Percentiles rank a stretch among this genome's conserved stretches.
Evolutionary conservation across 2,329 filamentous ascomycete genomes (phyloP).

Genomic region (Venturia effusa): DNA sequence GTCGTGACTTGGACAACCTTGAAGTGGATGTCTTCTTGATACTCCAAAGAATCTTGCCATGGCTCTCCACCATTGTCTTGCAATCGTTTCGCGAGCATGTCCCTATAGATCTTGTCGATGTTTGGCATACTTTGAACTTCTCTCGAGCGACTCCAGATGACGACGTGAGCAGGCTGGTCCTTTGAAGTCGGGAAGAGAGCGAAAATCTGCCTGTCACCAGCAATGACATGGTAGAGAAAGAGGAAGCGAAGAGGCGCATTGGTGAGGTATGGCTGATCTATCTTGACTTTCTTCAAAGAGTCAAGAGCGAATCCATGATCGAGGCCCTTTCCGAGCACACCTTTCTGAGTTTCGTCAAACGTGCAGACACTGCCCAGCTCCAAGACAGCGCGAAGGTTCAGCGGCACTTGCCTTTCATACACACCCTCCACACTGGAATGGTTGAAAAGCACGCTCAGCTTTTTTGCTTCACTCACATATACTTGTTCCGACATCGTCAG

Average conservation of each 20-base stretch:
- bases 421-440: conserved; percentile 94
- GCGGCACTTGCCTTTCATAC: conserved; percentile 85
- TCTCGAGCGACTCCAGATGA: conserved; percentile 74
- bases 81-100: conserved; percentile 53
- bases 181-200: conserved; percentile 79
- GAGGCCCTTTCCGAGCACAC: conserved; percentile 82
- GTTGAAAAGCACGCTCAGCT: conserved; percentile 73
- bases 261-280: conserved; percentile 65
- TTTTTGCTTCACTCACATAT: conserved; percentile 75
- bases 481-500: conserved; percentile 80
- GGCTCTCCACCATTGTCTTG: conserved; percentile 38
- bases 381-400: conserved; percentile 77
- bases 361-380: conserved; percentile 86
- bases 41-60: conserved; percentile 73
- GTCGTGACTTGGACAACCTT: conserved; percentile 82
- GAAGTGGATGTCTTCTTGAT: conserved; percentile 79
- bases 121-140: conserved; percentile 85
- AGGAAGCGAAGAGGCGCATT: conserved; percentile 69
- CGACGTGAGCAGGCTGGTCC: conserved; percentile 56
- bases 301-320: conserved; percentile 88
- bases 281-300: conserved; percentile 56
- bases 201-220: conserved; percentile 87
- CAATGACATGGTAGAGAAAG: conserved; percentile 84
- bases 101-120: conserved; percentile 75
- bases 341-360: conserved; percentile 82